phyloP scores from a whole-genome alignment of 2,329 filamentous ascomycete species.

The Calycina herbarum region DNA sequence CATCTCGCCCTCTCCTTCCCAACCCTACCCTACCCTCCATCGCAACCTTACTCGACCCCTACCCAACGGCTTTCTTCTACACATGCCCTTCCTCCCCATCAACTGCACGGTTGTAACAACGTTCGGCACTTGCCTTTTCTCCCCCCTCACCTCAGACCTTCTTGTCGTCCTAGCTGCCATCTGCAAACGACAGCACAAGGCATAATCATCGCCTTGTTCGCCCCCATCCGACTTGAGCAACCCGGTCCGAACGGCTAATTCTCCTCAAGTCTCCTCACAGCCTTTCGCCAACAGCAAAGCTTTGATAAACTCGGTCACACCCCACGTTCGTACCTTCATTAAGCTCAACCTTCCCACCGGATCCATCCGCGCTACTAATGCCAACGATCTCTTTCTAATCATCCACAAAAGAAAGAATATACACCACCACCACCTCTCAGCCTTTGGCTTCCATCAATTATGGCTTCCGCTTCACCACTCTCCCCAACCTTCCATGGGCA shows the following conservation, averaged over 20 bases:
- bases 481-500: slow-evolving; percentile 32
- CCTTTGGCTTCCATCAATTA: slow-evolving; percentile 11
- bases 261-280: neutral
- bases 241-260: slow-evolving; percentile 5
- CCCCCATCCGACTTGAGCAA: neutral
- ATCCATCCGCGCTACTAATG: slow-evolving; percentile 6
- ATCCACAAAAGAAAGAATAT: neutral
- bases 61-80: slow-evolving; percentile 13
- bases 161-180: slow-evolving; percentile 13
- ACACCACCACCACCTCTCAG: neutral
- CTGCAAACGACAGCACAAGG: slow-evolving; percentile 10
- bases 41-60: neutral
- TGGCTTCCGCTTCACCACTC: slow-evolving; percentile 27
- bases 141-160: slow-evolving; percentile 16
- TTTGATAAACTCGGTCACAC: slow-evolving; percentile 1
- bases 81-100: slow-evolving; percentile 21
- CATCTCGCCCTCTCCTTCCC: neutral
- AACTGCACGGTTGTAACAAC: slow-evolving; percentile 25
- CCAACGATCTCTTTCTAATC: slow-evolving; percentile 3
- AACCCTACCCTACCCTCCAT: neutral
- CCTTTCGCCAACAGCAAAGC: slow-evolving; percentile 8
- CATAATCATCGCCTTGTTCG: slow-evolving; percentile 13
- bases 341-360: slow-evolving; percentile 3
- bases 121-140: slow-evolving; percentile 21
- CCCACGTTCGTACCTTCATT: neutral